A percentile compares a stretch with the other conserved stretches of the same genome.
Evolutionary conservation across 78 protist genomes (phyloP).

Genomic region (slime mould (Dictyostelium discoideum)): DNA sequence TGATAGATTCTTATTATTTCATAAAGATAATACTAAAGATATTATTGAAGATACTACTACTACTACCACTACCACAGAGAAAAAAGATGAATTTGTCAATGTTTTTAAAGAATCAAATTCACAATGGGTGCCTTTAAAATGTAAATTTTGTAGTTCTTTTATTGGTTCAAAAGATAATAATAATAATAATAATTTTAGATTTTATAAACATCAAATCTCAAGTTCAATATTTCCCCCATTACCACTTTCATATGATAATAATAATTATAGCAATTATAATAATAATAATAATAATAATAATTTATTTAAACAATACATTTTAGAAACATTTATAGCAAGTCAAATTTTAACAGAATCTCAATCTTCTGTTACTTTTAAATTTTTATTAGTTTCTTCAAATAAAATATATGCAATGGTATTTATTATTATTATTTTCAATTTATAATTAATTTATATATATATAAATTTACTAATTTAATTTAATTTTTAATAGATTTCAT

Average conservation of each 20-base stretch:
- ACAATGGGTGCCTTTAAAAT: neutral
- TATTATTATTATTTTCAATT: neutral
- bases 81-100: neutral
- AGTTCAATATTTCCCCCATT: neutral
- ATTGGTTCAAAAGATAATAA: neutral
- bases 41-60: neutral
- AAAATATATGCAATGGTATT: neutral
- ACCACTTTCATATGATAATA: neutral
- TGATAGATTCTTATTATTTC: slow-evolving; percentile 32
- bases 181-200: neutral
- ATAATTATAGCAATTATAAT: too few species aligned
- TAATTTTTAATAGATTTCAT: neutral
- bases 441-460: too few species aligned
- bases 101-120: neutral
- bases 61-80: too few species aligned
- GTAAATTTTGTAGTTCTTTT: slow-evolving; percentile 2
- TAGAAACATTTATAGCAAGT: slow-evolving; percentile 49
- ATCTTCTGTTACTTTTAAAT: slow-evolving; percentile 9
- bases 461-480: too few species aligned
- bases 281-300: neutral
- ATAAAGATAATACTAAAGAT: slow-evolving; percentile 23
- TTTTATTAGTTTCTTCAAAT: neutral
- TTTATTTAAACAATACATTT: neutral
- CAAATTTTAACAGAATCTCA: slow-evolving; percentile 6
- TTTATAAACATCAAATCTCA: slow-evolving; percentile 51